A percentile compares a stretch with the other conserved stretches of the same genome.
Evolutionary conservation across 176 grass and related monocot genomes (phyloP).

Genomic region (Dactylis glomerata): DNA sequence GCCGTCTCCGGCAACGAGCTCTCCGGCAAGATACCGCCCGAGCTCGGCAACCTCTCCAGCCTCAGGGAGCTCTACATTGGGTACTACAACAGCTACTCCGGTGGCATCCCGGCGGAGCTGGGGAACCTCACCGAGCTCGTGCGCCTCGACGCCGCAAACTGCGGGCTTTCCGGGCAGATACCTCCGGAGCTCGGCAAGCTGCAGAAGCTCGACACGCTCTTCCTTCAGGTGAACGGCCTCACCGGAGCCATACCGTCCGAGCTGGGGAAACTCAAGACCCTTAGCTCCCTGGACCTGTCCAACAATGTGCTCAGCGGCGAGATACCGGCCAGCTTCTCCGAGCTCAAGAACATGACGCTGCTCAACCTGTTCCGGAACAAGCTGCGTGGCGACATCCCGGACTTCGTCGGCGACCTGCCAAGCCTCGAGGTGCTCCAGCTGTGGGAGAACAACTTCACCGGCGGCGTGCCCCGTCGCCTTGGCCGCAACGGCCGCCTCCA

Average conservation of each 20-base stretch:
- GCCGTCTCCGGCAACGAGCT: slow-evolving; percentile 84
- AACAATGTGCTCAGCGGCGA: slow-evolving; percentile 70
- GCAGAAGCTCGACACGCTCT: slow-evolving; percentile 56
- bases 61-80: slow-evolving; percentile 75
- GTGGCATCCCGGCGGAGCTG: slow-evolving; percentile 52
- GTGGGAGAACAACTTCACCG: slow-evolving; percentile 99
- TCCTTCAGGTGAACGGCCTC: slow-evolving; percentile 70
- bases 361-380: slow-evolving; percentile 79
- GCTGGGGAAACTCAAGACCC: slow-evolving; percentile 46
- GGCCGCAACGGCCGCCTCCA: slow-evolving; percentile 57
- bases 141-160: slow-evolving; percentile 52
- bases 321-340: slow-evolving; percentile 71
- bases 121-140: slow-evolving; percentile 63
- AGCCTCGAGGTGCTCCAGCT: slow-evolving; percentile 96
- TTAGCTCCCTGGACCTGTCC: slow-evolving; percentile 63
- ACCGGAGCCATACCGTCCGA: slow-evolving; percentile 49
- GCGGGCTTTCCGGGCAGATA: slow-evolving; percentile 63
- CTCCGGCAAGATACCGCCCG: slow-evolving; percentile 51
- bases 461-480: slow-evolving; percentile 64
- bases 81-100: slow-evolving; percentile 69
- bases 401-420: slow-evolving; percentile 81
- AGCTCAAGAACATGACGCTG: slow-evolving; percentile 75
- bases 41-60: slow-evolving; percentile 62
- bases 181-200: slow-evolving; percentile 62
- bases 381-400: slow-evolving; percentile 63